Conservation (phyloP, 108 stramenopile species). For the Cylindrotheca closterium region DNA sequence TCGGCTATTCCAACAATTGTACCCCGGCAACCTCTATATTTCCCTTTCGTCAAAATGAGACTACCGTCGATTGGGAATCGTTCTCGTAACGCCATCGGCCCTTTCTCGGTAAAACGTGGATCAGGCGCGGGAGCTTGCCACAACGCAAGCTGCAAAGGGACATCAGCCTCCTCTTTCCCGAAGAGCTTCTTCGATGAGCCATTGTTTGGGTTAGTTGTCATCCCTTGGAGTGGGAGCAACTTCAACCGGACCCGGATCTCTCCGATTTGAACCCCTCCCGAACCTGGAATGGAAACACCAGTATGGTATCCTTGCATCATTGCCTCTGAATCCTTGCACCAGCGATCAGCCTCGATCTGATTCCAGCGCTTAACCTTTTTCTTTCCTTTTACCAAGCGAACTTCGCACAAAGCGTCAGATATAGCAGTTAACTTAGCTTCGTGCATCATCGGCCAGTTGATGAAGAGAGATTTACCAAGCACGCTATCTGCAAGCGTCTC, state of each 20-base stretch:
- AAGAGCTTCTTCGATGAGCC: conserved; percentile 91
- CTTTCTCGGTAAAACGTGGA: conserved; percentile 89
- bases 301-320: conserved; percentile 73
- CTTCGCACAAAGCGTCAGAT: conserved; percentile 68
- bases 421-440: conserved; percentile 93
- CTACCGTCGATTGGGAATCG: conserved; percentile 77
- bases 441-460: conserved; percentile 99
- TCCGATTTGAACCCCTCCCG: conserved; percentile 89
- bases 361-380: conserved; percentile 41
- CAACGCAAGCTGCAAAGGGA: conserved; percentile 94
- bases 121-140: conserved; percentile 91
- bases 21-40: conserved; percentile 78
- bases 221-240: conserved; percentile 90
- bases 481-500: conserved; percentile 67
- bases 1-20: conserved; percentile 67
- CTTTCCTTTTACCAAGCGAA: conserved; percentile 55
- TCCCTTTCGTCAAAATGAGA: conserved; percentile 82
- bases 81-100: conserved; percentile 76
- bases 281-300: conserved; percentile 76
- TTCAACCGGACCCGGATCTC: conserved; percentile 82
- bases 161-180: conserved; percentile 90
- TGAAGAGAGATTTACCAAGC: conserved; percentile 83
- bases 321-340: conserved; percentile 61
- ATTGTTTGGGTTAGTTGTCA: conserved; percentile 83
- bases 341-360: conserved; percentile 56